Evolutionary conservation across 805 yeast genomes (phyloP).

Genomic region (Candida easanensis): DNA sequence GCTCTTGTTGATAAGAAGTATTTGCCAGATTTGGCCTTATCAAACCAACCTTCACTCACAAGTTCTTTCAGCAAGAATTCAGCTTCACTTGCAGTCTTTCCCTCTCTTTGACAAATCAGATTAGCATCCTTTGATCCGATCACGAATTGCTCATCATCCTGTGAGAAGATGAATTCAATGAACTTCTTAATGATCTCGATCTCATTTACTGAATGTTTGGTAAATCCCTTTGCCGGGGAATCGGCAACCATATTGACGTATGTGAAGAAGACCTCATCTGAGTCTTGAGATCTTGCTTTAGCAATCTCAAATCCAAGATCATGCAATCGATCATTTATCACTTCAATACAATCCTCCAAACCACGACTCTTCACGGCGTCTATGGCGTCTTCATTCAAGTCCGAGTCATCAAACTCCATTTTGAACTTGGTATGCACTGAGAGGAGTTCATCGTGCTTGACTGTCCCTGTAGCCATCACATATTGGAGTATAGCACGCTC

Average conservation of each 20-base stretch:
- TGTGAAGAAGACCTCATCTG: constrained; percentile 33
- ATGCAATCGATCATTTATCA: constrained; percentile 25
- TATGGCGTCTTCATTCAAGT: constrained; percentile 3
- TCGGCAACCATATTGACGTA: constrained; percentile 37
- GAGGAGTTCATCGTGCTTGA: constrained; percentile 6
- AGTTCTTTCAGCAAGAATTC: constrained; percentile 37
- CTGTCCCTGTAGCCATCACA: constrained; percentile 10
- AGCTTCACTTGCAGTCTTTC: constrained; percentile 36
- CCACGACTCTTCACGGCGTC: constrained; percentile 6
- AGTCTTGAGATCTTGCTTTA: constrained; percentile 33
- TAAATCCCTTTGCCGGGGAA: constrained; percentile 33
- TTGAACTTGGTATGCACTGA: constrained; percentile 9
- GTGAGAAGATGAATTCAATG: constrained; percentile 36
- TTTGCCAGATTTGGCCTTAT: constrained; percentile 27
- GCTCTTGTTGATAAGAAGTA: constrained; percentile 40
- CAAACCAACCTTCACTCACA: constrained; percentile 55
- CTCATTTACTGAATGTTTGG: constrained; percentile 36
- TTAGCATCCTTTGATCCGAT: constrained; percentile 30
- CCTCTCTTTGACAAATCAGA: constrained; percentile 23
- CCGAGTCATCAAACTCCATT: constrained; percentile 5
- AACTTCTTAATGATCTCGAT: constrained; percentile 39
- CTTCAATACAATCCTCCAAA: constrained; percentile 23
- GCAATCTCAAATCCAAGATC: constrained; percentile 39
- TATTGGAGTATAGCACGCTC: constrained; percentile 17
- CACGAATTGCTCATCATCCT: constrained; percentile 28